Evolutionary conservation across 2,329 filamentous ascomycete species (phyloP).

Genomic region (Biscogniauxia marginata): DNA sequence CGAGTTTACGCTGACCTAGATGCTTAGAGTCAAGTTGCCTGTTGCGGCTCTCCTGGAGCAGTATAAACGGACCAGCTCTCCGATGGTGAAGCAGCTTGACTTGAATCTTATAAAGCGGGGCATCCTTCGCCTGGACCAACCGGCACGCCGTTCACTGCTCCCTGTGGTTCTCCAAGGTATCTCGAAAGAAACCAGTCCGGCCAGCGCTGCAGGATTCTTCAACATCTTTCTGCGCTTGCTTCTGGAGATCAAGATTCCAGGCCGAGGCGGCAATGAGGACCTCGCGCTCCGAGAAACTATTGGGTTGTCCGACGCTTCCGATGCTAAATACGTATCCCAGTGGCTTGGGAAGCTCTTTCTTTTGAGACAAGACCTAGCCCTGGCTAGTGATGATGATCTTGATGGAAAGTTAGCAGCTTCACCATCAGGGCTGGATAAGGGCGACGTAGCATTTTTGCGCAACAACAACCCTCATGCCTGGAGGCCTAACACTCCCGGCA

Average conservation of each 20-base stretch:
- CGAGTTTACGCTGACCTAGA: conserved; percentile 9
- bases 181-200: conserved; percentile 53
- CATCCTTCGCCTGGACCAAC: conserved; percentile 45
- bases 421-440: conserved; percentile 58
- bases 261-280: conserved; percentile 78
- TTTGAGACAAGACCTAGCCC: conserved; percentile 49
- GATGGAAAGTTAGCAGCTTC: conserved; percentile 31
- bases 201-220: conserved; percentile 63
- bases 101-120: conserved; percentile 88
- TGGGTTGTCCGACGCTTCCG: conserved; percentile 63
- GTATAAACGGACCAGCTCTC: conserved; percentile 75
- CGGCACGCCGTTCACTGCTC: conserved; percentile 71
- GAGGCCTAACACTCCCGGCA: conserved; percentile 57
- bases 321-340: conserved; percentile 70
- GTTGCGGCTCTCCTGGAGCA: conserved; percentile 83
- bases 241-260: conserved; percentile 68
- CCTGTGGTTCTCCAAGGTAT: conserved; percentile 69
- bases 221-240: conserved; percentile 79
- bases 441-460: conserved; percentile 68
- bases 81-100: conserved; percentile 84
- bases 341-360: conserved; percentile 79
- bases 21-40: conserved; percentile 67
- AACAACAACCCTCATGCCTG: conserved; percentile 68
- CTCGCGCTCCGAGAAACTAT: conserved; percentile 62
- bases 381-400: conserved; percentile 27